phyloP scores from a whole-genome alignment of 441 rosid species.

The Rhodomyrtus psidioides region DNA sequence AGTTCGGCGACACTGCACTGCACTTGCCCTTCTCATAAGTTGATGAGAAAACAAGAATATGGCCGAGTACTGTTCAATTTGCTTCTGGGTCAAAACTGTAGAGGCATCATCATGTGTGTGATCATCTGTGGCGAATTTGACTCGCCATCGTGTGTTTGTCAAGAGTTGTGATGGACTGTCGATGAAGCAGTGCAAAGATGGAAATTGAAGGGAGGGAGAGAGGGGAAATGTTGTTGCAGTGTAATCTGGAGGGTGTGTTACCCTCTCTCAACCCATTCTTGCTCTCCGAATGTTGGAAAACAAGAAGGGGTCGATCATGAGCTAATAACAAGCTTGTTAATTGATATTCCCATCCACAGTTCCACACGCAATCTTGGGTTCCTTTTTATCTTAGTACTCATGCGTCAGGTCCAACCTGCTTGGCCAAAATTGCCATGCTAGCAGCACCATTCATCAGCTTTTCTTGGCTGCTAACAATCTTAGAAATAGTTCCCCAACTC shows the following conservation, averaged over 20 bases:
- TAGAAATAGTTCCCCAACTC: background rate
- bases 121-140: background rate
- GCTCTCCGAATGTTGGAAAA: background rate
- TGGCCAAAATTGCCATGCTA: accelerated
- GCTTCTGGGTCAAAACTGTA: background rate
- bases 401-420: background rate
- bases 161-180: background rate
- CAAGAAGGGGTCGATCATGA: background rate
- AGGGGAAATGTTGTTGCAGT: background rate
- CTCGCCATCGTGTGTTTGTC: background rate
- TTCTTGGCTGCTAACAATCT: background rate
- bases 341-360: background rate
- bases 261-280: background rate
- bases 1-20: background rate
- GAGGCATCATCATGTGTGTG: background rate
- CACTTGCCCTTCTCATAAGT: background rate
- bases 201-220: background rate
- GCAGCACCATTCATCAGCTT: background rate
- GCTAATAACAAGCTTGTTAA: background rate
- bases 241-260: background rate
- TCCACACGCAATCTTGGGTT: background rate
- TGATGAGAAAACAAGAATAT: background rate
- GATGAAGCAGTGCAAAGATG: background rate
- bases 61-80: background rate
- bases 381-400: background rate